Evolutionary conservation across 2,329 filamentous ascomycete species (phyloP).

Genomic region (Colletotrichum sp.): DNA sequence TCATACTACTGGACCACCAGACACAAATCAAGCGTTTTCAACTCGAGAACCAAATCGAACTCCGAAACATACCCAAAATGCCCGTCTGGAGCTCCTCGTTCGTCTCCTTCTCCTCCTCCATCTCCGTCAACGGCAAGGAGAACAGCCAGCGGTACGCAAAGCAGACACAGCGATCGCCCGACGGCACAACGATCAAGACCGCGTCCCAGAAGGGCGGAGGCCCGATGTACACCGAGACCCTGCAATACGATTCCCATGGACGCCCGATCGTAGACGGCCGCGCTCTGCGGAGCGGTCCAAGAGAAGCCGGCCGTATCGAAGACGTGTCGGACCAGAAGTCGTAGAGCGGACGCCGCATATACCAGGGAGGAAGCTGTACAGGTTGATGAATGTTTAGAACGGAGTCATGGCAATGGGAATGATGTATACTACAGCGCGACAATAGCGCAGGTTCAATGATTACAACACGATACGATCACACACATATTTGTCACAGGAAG

Average conservation of each 20-base stretch:
- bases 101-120: slow-evolving; percentile 9
- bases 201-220: neutral
- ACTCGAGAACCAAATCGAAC: neutral
- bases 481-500: neutral
- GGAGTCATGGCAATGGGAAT: neutral
- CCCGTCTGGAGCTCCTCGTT: neutral
- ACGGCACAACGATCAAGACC: neutral
- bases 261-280: slow-evolving; percentile 2
- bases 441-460: neutral
- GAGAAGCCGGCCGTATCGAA: neutral
- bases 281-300: neutral
- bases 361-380: neutral
- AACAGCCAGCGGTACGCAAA: slow-evolving; percentile 1
- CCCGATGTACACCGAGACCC: neutral
- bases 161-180: neutral
- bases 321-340: neutral
- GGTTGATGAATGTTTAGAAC: neutral
- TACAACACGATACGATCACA: rapidly evolving
- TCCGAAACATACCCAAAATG: neutral
- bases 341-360: neutral
- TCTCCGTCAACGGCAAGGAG: slow-evolving; percentile 6
- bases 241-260: neutral
- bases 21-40: neutral
- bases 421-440: neutral
- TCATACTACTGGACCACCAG: neutral